Conservation (phyloP, 1,284 basidiomycete genomes). For the Austroboletus niveus region DNA sequence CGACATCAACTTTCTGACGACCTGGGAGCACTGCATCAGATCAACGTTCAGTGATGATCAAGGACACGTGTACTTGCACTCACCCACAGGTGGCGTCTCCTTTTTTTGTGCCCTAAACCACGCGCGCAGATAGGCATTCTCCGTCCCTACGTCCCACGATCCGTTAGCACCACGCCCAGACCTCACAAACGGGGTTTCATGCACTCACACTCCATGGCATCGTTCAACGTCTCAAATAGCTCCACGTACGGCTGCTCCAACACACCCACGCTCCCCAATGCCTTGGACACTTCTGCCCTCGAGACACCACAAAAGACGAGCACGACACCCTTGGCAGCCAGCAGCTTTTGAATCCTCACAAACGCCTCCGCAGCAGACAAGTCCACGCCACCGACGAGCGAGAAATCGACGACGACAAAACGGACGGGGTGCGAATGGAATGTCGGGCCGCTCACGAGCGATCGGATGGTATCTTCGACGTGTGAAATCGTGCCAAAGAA, state of each 20-base stretch:
- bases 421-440: slow-evolving; percentile 84
- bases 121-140: slow-evolving; percentile 80
- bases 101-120: slow-evolving; percentile 69
- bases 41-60: not conserved
- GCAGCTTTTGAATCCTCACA: slow-evolving; percentile 84
- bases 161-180: slow-evolving; percentile 12
- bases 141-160: slow-evolving; percentile 62
- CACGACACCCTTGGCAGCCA: slow-evolving; percentile 74
- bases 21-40: slow-evolving; percentile 52
- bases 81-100: slow-evolving; percentile 40
- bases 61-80: slow-evolving; percentile 12
- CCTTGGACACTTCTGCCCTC: slow-evolving; percentile 63
- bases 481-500: slow-evolving; percentile 96
- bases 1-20: slow-evolving; percentile 47
- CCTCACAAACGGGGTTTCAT: slow-evolving; percentile 3
- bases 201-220: slow-evolving; percentile 89
- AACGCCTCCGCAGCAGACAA: slow-evolving; percentile 96
- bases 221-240: slow-evolving; percentile 81
- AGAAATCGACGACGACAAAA: slow-evolving; percentile 86
- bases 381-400: slow-evolving; percentile 87
- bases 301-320: slow-evolving; percentile 88
- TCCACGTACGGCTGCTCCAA: slow-evolving; percentile 79
- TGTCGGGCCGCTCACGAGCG: slow-evolving; percentile 68
- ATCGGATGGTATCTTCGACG: slow-evolving; percentile 81
- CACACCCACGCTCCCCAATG: slow-evolving; percentile 73